Percentiles rank a stretch among this genome's conserved stretches.
Conservation (phyloP, 176 grass and related monocot species). For the Chloris gayana region DNA sequence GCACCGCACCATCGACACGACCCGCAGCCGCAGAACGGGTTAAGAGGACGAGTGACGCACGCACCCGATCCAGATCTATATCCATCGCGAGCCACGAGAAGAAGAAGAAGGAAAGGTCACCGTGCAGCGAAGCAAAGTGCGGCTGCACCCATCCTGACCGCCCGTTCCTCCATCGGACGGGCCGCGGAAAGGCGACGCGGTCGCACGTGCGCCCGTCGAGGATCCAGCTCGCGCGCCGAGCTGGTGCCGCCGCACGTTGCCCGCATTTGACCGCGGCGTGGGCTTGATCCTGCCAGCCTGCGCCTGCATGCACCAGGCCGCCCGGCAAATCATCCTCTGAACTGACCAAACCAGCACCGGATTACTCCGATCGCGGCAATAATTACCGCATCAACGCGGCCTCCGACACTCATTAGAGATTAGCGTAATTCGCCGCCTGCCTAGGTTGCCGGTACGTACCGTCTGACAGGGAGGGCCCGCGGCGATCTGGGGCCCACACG, state of each 20-base stretch:
- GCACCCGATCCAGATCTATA: background rate
- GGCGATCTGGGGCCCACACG: background rate
- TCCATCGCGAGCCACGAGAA: background rate
- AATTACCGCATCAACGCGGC: background rate
- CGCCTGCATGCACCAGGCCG: background rate
- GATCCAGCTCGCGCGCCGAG: conserved; percentile 16
- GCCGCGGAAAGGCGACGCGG: background rate
- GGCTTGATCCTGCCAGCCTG: conserved; percentile 28
- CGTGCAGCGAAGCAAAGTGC: background rate
- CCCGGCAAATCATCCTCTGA: conserved; percentile 29
- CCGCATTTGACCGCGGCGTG: conserved; percentile 44
- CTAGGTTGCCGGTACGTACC: no score
- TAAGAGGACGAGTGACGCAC: background rate
- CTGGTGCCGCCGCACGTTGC: conserved; percentile 40
- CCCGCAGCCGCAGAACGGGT: background rate
- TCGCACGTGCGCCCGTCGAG: conserved; percentile 38
- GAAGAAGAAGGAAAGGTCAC: background rate
- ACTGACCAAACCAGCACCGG: background rate
- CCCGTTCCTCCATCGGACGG: conserved; percentile 25
- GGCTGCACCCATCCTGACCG: background rate
- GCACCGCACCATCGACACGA: background rate
- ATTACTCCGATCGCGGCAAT: conserved; percentile 28
- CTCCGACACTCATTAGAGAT: background rate
- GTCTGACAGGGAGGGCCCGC: background rate
- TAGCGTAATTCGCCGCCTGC: background rate